These are phyloP conservation scores for Apiospora pterosperma DNA, from an alignment of 2,329 filamentous ascomycete genomes.

Conservation along the genomic window DNA sequence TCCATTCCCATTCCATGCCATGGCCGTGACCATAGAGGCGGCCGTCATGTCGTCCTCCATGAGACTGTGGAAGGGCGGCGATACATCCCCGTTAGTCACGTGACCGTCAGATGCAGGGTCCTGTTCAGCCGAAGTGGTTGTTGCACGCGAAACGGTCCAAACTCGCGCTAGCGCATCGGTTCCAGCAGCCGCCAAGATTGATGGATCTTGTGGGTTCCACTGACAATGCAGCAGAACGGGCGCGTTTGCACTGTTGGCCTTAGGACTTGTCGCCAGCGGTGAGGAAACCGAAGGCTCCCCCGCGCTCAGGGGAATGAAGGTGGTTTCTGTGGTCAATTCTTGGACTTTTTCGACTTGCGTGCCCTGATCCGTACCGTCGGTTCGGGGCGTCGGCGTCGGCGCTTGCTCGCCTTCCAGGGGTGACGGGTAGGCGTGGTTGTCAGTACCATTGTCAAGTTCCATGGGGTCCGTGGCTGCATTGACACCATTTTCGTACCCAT, in stretches of 20 bases:
- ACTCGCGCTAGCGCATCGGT: constrained; percentile 68
- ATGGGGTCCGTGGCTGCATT: constrained; percentile 48
- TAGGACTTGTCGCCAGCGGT: constrained; percentile 29
- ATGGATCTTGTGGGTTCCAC: constrained; percentile 64
- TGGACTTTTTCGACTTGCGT: constrained; percentile 63
- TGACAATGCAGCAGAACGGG: constrained; percentile 65
- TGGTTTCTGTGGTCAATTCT: constrained; percentile 57
- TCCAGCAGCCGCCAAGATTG: constrained; percentile 63
- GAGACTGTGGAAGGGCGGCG: constrained; percentile 43
- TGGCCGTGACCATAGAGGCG: constrained; percentile 52
- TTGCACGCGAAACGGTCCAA: constrained; percentile 59
- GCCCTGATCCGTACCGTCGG: constrained; percentile 60
- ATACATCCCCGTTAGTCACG: constrained; percentile 34
- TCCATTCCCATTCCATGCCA: constrained; percentile 60
- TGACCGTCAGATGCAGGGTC: constrained; percentile 43
- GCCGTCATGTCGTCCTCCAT: constrained; percentile 51
- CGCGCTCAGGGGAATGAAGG: constrained; percentile 53
- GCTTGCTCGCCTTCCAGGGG: constrained; percentile 57
- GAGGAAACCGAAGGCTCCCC: constrained; percentile 34
- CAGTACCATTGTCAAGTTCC: constrained; percentile 57
- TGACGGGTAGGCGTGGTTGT: constrained; percentile 63
- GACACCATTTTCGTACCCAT: constrained; percentile 50
- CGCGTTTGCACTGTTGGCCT: constrained; percentile 44
- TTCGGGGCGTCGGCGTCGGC: constrained; percentile 50
- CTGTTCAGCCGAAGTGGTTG: constrained; percentile 36